phyloP scores from a whole-genome alignment of 345 rosid species.

The Xanthoceras sorbifolium region DNA sequence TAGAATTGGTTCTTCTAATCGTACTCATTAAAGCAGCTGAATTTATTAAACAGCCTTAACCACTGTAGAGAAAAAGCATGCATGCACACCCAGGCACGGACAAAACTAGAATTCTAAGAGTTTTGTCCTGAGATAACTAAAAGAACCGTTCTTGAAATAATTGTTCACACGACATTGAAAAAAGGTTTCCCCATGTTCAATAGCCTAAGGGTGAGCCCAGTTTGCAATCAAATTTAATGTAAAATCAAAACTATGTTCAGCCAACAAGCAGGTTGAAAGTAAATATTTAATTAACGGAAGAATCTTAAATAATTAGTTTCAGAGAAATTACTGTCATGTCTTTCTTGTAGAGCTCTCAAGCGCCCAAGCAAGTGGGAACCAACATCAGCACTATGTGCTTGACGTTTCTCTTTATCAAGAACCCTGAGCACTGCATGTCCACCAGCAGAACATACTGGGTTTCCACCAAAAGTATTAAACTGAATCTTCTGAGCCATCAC shows the following conservation, averaged over 20 bases:
- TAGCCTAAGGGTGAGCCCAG: too few relatives aligned
- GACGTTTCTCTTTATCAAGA: conserved; percentile 86
- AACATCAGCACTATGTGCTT: conserved; percentile 72
- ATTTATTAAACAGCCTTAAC: too few relatives aligned
- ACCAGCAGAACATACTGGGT: conserved; percentile 96
- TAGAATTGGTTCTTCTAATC: too few relatives aligned
- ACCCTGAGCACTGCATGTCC: conserved; percentile 93
- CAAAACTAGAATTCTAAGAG: too few relatives aligned
- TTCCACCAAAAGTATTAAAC: conserved; percentile 95
- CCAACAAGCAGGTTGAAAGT: too few relatives aligned
- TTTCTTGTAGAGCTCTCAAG: conserved; percentile 65
- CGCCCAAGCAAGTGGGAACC: conserved; percentile 80
- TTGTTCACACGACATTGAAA: neutral
- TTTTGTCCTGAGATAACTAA: too few relatives aligned
- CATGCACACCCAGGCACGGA: too few relatives aligned
- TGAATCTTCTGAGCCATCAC: conserved; percentile 84
- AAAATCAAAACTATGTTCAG: too few relatives aligned
- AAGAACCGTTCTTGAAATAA: neutral
- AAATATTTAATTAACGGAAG: neutral
- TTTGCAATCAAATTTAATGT: too few relatives aligned
- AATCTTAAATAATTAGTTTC: conserved; percentile 13
- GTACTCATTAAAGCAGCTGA: too few relatives aligned
- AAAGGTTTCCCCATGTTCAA: too few relatives aligned
- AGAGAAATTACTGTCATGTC: conserved; percentile 62
- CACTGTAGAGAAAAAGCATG: too few relatives aligned